Conservation (phyloP, 306 rosid species). For the Prinsepia uniflora region DNA sequence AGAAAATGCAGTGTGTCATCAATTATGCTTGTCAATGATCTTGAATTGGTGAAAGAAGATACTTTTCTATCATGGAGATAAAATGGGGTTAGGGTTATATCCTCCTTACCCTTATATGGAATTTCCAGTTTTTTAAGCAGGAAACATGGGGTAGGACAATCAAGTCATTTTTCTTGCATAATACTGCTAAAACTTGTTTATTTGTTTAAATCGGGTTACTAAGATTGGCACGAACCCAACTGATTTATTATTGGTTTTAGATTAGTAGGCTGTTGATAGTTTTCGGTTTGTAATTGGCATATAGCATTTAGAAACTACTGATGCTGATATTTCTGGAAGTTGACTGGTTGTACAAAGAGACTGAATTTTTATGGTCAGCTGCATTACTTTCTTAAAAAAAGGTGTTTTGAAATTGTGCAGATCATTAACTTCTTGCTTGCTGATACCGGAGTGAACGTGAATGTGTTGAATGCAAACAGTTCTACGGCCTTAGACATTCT, state of each 20-base stretch:
- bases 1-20: not conserved
- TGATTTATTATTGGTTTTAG: too few species aligned
- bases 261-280: too few species aligned
- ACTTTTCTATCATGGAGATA: not conserved
- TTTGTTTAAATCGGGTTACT: too few species aligned
- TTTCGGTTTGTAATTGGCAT: not conserved
- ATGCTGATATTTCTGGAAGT: not conserved
- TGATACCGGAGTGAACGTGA: conserved; percentile 18
- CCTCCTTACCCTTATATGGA: not conserved
- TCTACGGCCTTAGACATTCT: conserved; percentile 32
- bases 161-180: too few species aligned
- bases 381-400: not conserved
- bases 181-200: too few species aligned
- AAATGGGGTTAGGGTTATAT: not conserved
- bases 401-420: conserved; percentile 23
- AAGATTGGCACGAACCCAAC: too few species aligned
- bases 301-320: not conserved
- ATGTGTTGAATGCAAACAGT: conserved; percentile 21
- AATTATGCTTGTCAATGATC: too few species aligned
- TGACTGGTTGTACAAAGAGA: not conserved
- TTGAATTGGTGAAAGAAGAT: not conserved
- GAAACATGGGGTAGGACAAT: too few species aligned
- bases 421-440: conserved; percentile 14
- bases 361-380: not conserved
- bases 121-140: not conserved